Conservation (phyloP, 257 asterid species). For the Parsonsia alboflavescens region DNA sequence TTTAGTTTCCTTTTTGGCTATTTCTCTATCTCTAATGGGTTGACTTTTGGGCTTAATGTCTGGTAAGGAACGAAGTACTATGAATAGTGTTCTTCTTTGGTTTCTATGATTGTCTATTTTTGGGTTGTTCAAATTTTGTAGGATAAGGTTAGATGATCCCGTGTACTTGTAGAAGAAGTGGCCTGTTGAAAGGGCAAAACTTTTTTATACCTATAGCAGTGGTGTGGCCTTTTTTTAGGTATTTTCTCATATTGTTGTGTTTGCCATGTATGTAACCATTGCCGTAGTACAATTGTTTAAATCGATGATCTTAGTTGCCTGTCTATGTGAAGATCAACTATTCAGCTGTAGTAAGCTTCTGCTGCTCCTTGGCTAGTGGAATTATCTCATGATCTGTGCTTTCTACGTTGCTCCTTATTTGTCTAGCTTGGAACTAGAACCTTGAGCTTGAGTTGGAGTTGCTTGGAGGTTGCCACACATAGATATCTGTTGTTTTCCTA, state of each 20-base stretch:
- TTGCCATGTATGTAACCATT: neutral
- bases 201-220: neutral
- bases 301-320: neutral
- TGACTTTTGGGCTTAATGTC: slow-evolving; percentile 14
- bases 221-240: neutral
- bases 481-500: neutral
- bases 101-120: slow-evolving; percentile 1
- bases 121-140: neutral
- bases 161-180: neutral
- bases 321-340: neutral
- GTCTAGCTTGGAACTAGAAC: neutral
- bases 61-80: neutral
- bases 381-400: neutral
- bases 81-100: neutral
- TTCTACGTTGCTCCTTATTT: neutral
- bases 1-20: neutral
- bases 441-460: neutral
- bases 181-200: neutral
- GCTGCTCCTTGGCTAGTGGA: neutral
- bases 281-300: neutral
- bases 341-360: neutral
- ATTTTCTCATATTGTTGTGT: neutral
- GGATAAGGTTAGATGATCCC: neutral
- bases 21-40: slow-evolving; percentile 10
- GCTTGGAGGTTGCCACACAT: neutral